A percentile compares a stretch with the other conserved stretches of the same genome.
Conservation (phyloP, 2,329 filamentous ascomycete species). For the Cercospora beticola region DNA sequence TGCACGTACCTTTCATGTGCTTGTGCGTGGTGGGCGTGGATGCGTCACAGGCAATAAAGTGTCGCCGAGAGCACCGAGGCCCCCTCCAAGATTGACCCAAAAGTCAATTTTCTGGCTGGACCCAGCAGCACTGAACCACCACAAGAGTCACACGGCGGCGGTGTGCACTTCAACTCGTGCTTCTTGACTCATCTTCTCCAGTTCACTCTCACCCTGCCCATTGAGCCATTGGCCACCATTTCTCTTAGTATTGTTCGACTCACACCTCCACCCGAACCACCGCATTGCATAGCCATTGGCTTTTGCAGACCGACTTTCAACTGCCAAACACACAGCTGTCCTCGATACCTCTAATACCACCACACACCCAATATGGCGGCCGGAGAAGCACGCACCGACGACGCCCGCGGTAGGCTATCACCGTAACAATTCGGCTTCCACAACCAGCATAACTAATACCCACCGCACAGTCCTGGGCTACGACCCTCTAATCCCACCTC, state of each 20-base stretch:
- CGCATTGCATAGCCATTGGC: not conserved
- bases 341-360: not conserved
- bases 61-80: not conserved
- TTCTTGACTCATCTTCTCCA: not conserved
- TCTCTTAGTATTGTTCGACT: not conserved
- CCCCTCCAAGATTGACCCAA: not conserved
- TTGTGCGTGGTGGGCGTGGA: not conserved
- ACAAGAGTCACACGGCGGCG: not conserved
- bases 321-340: not conserved
- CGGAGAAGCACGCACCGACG: constrained; percentile 43
- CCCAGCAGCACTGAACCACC: not conserved
- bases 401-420: constrained; percentile 52
- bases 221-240: not conserved
- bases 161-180: not conserved
- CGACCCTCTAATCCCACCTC: constrained; percentile 87
- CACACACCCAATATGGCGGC: constrained; percentile 18
- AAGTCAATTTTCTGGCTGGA: constrained; percentile 5
- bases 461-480: constrained; percentile 73
- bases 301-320: not conserved
- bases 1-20: constrained; percentile 2
- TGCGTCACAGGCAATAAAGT: constrained; percentile 1
- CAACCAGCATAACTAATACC: constrained; percentile 14
- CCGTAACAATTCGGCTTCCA: not conserved
- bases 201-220: not conserved
- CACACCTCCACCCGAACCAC: not conserved